Conservation (phyloP, 208 protist genomes). For the Novymonas esmeraldas region DNA sequence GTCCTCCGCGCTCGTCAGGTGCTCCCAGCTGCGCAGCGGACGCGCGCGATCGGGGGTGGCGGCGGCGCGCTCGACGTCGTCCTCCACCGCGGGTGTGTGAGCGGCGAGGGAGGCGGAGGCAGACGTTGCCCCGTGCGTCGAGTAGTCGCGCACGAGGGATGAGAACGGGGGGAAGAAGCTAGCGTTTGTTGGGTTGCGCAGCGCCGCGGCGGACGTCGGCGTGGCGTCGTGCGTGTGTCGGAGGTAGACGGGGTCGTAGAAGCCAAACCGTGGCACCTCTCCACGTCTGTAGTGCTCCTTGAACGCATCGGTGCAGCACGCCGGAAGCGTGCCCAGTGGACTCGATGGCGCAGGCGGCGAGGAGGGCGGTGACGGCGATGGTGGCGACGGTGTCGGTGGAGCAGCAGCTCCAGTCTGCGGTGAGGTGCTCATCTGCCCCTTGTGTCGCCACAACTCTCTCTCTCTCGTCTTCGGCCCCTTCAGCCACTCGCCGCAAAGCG, state of each 20-base stretch:
- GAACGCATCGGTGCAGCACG: slow-evolving; percentile 33
- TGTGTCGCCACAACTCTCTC: background rate
- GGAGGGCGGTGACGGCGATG: background rate
- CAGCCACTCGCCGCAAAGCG: too few species aligned
- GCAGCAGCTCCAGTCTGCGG: background rate
- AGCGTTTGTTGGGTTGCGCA: background rate
- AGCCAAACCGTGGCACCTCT: slow-evolving; percentile 49
- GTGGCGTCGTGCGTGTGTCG: background rate
- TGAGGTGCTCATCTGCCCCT: background rate
- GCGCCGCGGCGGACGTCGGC: background rate
- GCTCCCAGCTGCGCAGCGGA: slow-evolving; percentile 32
- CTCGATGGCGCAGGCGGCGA: background rate
- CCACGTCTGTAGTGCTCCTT: slow-evolving; percentile 21
- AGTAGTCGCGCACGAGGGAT: slow-evolving; percentile 20
- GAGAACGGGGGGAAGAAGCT: slow-evolving; percentile 33
- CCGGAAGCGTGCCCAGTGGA: slow-evolving; percentile 13
- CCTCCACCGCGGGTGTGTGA: background rate
- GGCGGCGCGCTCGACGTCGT: background rate
- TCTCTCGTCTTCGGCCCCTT: background rate
- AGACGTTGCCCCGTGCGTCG: background rate
- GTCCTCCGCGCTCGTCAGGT: slow-evolving; percentile 51
- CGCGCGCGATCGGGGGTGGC: slow-evolving; percentile 4
- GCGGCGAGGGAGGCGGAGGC: background rate
- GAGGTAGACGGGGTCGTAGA: slow-evolving; percentile 62
- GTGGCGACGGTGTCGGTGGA: background rate